Conservation (phyloP, 768 basidiomycete genomes). For the Melanogaster broomeanus region DNA sequence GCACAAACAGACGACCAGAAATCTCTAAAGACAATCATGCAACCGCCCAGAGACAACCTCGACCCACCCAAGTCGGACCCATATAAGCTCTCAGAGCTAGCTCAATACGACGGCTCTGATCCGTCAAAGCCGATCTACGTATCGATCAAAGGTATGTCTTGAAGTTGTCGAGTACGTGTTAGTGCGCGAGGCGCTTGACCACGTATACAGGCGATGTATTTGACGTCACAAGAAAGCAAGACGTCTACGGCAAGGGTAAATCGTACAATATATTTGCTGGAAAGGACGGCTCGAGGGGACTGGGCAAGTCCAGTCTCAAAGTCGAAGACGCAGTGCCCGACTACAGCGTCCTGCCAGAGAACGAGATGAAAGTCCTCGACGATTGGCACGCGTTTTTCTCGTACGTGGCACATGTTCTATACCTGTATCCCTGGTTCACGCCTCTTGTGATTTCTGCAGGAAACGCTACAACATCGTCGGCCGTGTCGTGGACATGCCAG, state of each 20-base stretch:
- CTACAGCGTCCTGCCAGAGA: constrained; percentile 71
- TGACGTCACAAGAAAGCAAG: constrained; percentile 82
- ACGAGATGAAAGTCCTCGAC: constrained; percentile 76
- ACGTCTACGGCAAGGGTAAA: constrained; percentile 84
- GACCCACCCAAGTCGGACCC: constrained; percentile 77
- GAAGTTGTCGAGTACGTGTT: constrained; percentile 40
- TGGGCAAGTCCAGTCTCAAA: constrained; percentile 89
- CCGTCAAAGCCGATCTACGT: constrained; percentile 77
- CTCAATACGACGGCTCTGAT: constrained; percentile 69
- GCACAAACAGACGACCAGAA: constrained; percentile 26
- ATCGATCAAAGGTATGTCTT: constrained; percentile 79
- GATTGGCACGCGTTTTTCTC: constrained; percentile 90
- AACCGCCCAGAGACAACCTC: constrained; percentile 59
- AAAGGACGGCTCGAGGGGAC: constrained; percentile 86
- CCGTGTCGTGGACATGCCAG: constrained; percentile 59
- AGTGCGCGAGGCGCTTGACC: constrained; percentile 1
- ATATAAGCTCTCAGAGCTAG: constrained; percentile 69
- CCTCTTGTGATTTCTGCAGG: constrained; percentile 33
- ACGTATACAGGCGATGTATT: constrained; percentile 71
- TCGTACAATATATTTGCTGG: constrained; percentile 89
- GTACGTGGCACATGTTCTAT: constrained; percentile 47
- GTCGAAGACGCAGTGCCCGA: constrained; percentile 86
- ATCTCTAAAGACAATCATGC: constrained; percentile 67
- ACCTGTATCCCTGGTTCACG: neutral
- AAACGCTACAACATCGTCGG: constrained; percentile 92